A percentile compares a stretch with the other conserved stretches of the same genome.
phyloP scores from a whole-genome alignment of 2,329 filamentous ascomycete species.

The Aspergillus aculeatinus region DNA sequence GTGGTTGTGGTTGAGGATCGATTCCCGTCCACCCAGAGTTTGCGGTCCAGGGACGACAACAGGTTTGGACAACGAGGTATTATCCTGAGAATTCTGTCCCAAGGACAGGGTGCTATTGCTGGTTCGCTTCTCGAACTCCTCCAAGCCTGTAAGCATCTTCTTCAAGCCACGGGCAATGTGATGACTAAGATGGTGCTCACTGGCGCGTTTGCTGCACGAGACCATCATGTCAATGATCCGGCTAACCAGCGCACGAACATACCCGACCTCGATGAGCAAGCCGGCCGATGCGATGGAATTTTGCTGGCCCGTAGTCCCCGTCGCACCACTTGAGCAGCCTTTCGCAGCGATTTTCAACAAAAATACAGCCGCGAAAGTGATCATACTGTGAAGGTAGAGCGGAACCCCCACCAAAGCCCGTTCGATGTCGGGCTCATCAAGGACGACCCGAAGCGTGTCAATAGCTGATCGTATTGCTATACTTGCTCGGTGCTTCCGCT shows the following conservation, averaged over 20 bases:
- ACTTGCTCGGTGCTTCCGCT: slow-evolving; percentile 47
- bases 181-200: slow-evolving; percentile 42
- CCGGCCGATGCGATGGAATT: slow-evolving; percentile 41
- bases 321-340: slow-evolving; percentile 33
- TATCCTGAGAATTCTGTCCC: slow-evolving; percentile 26
- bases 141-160: slow-evolving; percentile 42
- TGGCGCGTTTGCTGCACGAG: slow-evolving; percentile 38
- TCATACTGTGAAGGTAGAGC: slow-evolving; percentile 49
- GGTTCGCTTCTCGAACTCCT: slow-evolving; percentile 41
- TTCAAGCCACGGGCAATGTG: slow-evolving; percentile 40
- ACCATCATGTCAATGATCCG: slow-evolving; percentile 41
- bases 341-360: slow-evolving; percentile 47
- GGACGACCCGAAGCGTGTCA: slow-evolving; percentile 42
- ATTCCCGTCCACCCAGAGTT: slow-evolving; percentile 37
- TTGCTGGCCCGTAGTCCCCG: slow-evolving; percentile 35
- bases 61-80: slow-evolving; percentile 36
- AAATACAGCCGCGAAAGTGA: slow-evolving; percentile 49
- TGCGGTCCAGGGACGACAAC: slow-evolving; percentile 39
- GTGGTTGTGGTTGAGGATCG: slow-evolving; percentile 36
- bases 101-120: slow-evolving; percentile 21
- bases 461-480: slow-evolving; percentile 46
- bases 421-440: slow-evolving; percentile 47
- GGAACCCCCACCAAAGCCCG: slow-evolving; percentile 45
- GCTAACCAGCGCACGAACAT: slow-evolving; percentile 37
- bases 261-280: slow-evolving; percentile 35